Evolutionary conservation across 2,329 filamentous ascomycete genomes (phyloP), one percentile per base, ranked within the genome.

Genomic region (Talaromyces amestolkiae): DNA sequence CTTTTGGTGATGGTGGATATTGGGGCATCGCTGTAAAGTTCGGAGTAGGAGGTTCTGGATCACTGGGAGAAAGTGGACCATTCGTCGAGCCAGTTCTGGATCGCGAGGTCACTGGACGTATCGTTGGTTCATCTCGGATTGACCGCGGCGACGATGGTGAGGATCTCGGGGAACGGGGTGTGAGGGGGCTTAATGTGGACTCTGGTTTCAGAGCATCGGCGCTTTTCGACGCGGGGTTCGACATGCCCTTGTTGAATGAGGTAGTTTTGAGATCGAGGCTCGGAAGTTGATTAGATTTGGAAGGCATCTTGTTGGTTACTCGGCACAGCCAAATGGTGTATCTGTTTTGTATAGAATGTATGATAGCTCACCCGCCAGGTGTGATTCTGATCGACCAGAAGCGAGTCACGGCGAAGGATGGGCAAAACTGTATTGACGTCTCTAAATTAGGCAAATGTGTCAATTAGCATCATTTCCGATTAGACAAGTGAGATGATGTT

Each of bases 21-120:
- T 77, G 80, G 41, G 79, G 80, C 65, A 82, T 80, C 10, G 80
- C 78, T 7, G 79, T 81, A 51, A 82, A 73, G 17, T 74, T 75
- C n/a, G 80, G 79, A 27, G 79, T 81, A 45, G 70, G 70, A 41
- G 76, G 73, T 64, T 73, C 72, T 22, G 70, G 60, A 24, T 70
- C 62, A 33, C 67, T 66, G 22, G 75, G 72, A 54, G 77, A 79
- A 13, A 65, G 65, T 37, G 75, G 70, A 67, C 31, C 69, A 69
- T 69, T 71, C 68, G 67, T 73, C 73, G 67, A 72, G 70, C 72
- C 69, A 69, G 66, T 70, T 72, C 27, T 64, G 10, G 74, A 74
- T 17, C 77, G 75, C 68, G 77, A 70, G 15, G 76, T 76, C 64
- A 80, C 77, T 15, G 78, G 74, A 51, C 78, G 77, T 67, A 80